Base-by-base conservation (phyloP, 164 flowering plant species). In the Houttuynia cordata region DNA sequence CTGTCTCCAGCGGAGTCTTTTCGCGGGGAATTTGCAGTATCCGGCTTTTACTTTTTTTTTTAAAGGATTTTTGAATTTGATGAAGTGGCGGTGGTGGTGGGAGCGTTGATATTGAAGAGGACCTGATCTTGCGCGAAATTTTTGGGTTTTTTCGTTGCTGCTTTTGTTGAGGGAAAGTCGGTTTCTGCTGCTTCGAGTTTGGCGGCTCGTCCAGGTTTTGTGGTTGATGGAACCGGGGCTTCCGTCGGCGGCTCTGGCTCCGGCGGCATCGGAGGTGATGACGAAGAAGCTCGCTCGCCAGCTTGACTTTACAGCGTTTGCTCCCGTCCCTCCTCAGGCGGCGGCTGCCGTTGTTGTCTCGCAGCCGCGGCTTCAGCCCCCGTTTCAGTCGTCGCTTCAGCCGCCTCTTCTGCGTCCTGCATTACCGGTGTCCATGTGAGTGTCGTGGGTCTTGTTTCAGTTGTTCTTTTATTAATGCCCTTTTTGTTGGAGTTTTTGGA, bases 241-340 rank as follows among this genome's bases (percentile, higher is more conserved):
- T 21, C 81, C 65, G 63, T 68, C 80, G 55, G 74, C 71, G 22
- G 7, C 54, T 19, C n/a, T 50, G 50, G 64, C 42, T 21, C n/a
- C 64, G 7, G 64, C 24, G 49, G 68, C 66, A 4, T 15, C 67
- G 14, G 88, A 76, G 67, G 60, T 74, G 41, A 81, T 83, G 20
- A 68, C 78, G 69, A 86, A 77, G 84, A 91, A 83, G 82, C 85
- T 83, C 12, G 94, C 88, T 10, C 75, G 97, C 79, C 94, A 91
- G 84, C 88, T 91, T 21, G 97, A 88, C 76, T 91, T 91, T 73
- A 83, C 87, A 30, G 76, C 72, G n/a, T 63, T 70, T 45, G 14
- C 49, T 45, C 49, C 57, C 30, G 63, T n/a, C 53, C 66, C 19
- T 72, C 67, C 8, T 37, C 73, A 53, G 19, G 65, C 14, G 51